phyloP scores from a whole-genome alignment of 495 filamentous ascomycete genomes.

The Trichoderma reesei region DNA sequence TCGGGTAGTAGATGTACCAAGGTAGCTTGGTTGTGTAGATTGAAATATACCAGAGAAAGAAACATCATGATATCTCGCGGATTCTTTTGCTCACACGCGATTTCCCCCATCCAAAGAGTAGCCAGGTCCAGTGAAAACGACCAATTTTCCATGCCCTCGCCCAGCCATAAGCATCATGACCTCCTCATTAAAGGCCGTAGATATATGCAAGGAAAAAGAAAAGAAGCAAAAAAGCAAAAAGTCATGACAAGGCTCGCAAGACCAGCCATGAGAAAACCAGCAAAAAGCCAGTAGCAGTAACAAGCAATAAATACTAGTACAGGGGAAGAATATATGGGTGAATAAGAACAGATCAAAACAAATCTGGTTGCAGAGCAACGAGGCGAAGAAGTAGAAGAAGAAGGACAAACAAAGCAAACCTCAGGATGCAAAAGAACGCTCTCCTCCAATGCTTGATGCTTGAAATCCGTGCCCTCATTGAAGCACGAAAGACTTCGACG shows the following conservation, averaged over 20 bases:
- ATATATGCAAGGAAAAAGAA: conserved; percentile 6
- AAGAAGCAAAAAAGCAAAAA: conserved; percentile 11
- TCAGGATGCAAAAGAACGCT: not conserved
- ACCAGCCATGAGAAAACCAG: not conserved
- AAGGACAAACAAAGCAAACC: conserved; percentile 5
- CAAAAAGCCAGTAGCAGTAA: not conserved
- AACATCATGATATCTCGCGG: too few relatives aligned
- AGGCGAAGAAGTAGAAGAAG: conserved; percentile 1
- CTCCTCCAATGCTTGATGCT: not conserved
- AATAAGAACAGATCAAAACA: too few relatives aligned
- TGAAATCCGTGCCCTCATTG: not conserved
- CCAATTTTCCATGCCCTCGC: not conserved
- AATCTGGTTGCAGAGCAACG: too few relatives aligned
- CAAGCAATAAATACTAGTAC: not conserved
- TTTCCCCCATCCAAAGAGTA: not conserved
- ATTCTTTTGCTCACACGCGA: not conserved
- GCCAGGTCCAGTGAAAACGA: too few relatives aligned
- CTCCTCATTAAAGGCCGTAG: conserved; percentile 3
- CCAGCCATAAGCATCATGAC: not conserved
- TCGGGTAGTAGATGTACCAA: too few relatives aligned
- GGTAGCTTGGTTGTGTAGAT: too few relatives aligned
- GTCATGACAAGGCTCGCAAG: not conserved
- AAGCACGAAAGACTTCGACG: not conserved
- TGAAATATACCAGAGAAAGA: too few relatives aligned
- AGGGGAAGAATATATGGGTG: not conserved